Conservation (phyloP, 2,329 filamentous ascomycete species). For the Fusarium oligoseptatum region DNA sequence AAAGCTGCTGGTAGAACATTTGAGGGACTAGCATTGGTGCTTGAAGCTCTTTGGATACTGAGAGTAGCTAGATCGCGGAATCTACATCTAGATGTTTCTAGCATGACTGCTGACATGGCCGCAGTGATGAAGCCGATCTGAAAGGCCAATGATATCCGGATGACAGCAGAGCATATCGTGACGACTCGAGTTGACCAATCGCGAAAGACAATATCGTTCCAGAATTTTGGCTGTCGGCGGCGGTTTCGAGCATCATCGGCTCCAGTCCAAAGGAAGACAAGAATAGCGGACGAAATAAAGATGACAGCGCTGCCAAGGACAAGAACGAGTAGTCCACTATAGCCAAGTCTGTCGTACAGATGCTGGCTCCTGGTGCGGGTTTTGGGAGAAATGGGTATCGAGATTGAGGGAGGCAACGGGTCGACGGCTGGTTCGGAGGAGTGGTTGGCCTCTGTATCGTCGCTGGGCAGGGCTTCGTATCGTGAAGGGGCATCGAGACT, state of each 20-base stretch:
- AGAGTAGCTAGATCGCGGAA: not conserved
- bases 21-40: not conserved
- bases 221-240: not conserved
- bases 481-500: not conserved
- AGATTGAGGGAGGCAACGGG: not conserved
- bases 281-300: not conserved
- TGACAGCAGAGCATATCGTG: not conserved
- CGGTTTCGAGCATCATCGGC: not conserved
- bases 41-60: not conserved
- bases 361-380: not conserved
- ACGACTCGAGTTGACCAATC: not conserved
- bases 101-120: not conserved
- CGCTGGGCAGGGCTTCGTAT: not conserved
- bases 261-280: not conserved
- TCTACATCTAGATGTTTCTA: not conserved
- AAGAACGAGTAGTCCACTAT: not conserved
- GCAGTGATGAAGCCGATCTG: not conserved
- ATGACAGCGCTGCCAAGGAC: not conserved
- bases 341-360: not conserved
- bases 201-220: not conserved
- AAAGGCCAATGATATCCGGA: not conserved
- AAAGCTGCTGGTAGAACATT: slow-evolving; percentile 18
- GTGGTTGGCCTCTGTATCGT: not conserved
- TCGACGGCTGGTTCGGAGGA: not conserved
- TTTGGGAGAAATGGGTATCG: not conserved